Percentiles rank a stretch among this genome's conserved stretches.
Conservation (phyloP, 164 flowering plant genomes). For the Kalanchoe fedtschenkoi region DNA sequence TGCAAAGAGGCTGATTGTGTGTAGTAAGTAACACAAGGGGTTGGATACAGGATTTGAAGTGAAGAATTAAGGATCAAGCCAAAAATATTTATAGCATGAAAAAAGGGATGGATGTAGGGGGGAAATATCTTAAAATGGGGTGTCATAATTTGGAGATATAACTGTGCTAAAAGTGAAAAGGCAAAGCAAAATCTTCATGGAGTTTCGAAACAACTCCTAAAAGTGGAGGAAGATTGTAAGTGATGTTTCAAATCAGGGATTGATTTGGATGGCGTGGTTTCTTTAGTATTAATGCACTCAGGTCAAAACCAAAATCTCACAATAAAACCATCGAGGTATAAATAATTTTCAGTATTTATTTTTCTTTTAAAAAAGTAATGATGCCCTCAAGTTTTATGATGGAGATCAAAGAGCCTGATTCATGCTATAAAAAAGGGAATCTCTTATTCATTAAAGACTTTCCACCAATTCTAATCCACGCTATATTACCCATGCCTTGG, state of each 20-base stretch:
- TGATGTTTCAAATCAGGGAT: too few relatives aligned
- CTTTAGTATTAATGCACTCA: conserved; percentile 2
- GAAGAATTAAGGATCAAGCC: conserved; percentile 2
- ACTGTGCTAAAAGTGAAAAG: background rate
- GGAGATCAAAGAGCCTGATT: too few relatives aligned
- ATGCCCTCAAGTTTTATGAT: too few relatives aligned
- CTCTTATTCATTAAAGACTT: too few relatives aligned
- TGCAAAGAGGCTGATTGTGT: conserved; percentile 10
- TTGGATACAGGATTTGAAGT: conserved; percentile 2
- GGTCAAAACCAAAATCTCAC: too few relatives aligned
- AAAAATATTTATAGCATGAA: conserved; percentile 7
- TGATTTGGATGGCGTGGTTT: conserved; percentile 38
- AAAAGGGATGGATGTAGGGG: conserved; percentile 13
- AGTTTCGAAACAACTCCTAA: conserved; percentile 22
- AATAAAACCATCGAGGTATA: too few relatives aligned
- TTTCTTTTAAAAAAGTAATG: too few relatives aligned
- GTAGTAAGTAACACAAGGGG: background rate
- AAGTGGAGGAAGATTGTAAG: conserved; percentile 1
- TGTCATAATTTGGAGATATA: conserved; percentile 1
- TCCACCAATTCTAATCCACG: too few relatives aligned
- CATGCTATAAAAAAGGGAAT: too few relatives aligned
- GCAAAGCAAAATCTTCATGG: conserved; percentile 29
- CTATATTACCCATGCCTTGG: too few relatives aligned
- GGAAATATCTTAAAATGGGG: conserved; percentile 15
- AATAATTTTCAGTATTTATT: too few relatives aligned